Evolutionary conservation across 352 stramenopile species (phyloP).

Genomic region (Pilasporangium apinafurcum): DNA sequence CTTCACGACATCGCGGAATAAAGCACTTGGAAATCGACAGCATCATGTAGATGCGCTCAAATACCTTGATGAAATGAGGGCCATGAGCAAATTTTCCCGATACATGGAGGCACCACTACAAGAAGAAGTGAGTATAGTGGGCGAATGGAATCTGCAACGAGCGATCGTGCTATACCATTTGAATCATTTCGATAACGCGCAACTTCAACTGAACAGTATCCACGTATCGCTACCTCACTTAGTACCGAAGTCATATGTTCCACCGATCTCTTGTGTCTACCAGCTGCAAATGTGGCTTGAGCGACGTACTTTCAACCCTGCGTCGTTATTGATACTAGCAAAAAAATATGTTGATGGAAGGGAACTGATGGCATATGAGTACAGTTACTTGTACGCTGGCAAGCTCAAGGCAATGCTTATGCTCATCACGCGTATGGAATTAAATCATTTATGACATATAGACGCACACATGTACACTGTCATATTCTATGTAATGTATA

Average conservation of each 20-base stretch:
- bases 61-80: constrained; percentile 7
- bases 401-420: constrained; percentile 4
- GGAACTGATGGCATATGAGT: constrained; percentile 5
- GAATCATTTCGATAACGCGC: constrained; percentile 9
- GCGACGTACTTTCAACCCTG: neutral
- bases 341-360: no score
- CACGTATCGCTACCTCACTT: constrained; percentile 4
- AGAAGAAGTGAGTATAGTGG: neutral
- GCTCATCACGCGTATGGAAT: no score
- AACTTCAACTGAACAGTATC: constrained; percentile 17
- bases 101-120: neutral
- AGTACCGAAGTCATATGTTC: constrained; percentile 18
- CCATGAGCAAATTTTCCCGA: no score
- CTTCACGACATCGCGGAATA: neutral
- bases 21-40: neutral
- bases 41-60: constrained; percentile 2
- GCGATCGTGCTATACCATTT: constrained; percentile 30
- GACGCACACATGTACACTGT: constrained; percentile 1
- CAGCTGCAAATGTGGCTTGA: constrained; percentile 23
- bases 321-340: neutral
- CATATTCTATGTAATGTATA: no score
- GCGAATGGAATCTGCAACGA: constrained; percentile 23
- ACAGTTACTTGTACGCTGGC: constrained; percentile 6
- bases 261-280: constrained; percentile 27
- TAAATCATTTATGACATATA: neutral